phyloP scores from a whole-genome alignment of 2,329 filamentous ascomycete species.

The Trichoderma polysporum region DNA sequence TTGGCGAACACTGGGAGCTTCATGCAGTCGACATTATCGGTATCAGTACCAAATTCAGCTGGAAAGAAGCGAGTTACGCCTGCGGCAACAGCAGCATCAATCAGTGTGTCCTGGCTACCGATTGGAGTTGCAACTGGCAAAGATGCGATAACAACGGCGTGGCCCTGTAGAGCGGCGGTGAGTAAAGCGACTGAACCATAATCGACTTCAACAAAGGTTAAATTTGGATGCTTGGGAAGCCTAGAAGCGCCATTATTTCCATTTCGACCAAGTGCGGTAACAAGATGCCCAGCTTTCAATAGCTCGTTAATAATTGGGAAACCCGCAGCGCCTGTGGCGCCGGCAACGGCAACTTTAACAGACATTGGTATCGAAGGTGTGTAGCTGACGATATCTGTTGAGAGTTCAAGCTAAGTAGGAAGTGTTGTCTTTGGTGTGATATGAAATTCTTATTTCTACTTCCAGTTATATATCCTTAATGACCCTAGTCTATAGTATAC shows the following conservation, averaged over 20 bases:
- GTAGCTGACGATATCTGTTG: not conserved
- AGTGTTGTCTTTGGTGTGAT: not conserved
- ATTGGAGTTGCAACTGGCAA: not conserved
- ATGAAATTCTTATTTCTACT: no score
- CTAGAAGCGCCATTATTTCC: not conserved
- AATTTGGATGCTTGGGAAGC: not conserved
- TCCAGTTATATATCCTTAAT: not conserved
- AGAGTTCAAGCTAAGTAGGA: not conserved
- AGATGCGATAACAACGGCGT: not conserved
- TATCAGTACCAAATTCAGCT: not conserved
- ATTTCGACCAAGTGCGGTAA: not conserved
- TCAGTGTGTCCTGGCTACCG: not conserved
- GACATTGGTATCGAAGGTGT: not conserved
- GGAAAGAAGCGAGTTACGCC: not conserved
- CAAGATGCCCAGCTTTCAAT: not conserved
- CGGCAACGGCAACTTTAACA: not conserved
- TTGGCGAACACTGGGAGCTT: conserved; percentile 5
- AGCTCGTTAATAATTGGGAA: not conserved
- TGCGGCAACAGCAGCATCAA: not conserved
- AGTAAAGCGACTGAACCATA: not conserved
- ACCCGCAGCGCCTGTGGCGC: not conserved
- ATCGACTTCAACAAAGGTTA: not conserved
- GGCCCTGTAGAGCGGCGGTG: not conserved
- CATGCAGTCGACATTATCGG: not conserved
- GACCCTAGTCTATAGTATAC: not conserved